Evolutionary conservation across 2,329 filamentous ascomycete species (phyloP).

Genomic region (Emergomyces pasteurianus): DNA sequence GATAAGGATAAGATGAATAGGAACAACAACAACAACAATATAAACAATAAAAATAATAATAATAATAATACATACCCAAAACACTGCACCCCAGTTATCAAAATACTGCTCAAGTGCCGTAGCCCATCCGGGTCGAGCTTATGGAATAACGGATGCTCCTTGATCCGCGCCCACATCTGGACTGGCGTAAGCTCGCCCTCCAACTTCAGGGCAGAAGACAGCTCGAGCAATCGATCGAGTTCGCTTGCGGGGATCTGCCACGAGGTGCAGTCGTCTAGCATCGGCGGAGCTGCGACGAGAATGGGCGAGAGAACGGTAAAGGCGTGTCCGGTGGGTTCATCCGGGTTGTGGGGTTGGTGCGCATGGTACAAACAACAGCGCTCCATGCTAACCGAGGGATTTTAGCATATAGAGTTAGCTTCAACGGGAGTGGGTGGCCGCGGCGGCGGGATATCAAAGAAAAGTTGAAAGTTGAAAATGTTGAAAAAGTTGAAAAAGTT

Average conservation of each 20-base stretch:
- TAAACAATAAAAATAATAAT: background rate
- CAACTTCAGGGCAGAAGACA: slow-evolving; percentile 14
- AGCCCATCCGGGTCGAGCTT: slow-evolving; percentile 19
- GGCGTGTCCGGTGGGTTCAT: slow-evolving; percentile 16
- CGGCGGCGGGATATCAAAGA: too few species aligned
- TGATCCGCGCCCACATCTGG: slow-evolving; percentile 29
- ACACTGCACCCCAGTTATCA: slow-evolving; percentile 25
- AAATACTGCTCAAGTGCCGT: slow-evolving; percentile 15
- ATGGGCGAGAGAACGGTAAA: slow-evolving; percentile 19
- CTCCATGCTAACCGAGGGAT: slow-evolving; percentile 19
- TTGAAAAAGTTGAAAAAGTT: too few species aligned
- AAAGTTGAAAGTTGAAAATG: background rate
- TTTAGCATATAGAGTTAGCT: too few species aligned
- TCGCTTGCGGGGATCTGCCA: slow-evolving; percentile 19
- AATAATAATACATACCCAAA: slow-evolving; percentile 22
- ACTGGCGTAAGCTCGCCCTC: slow-evolving; percentile 29
- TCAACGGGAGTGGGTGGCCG: too few species aligned
- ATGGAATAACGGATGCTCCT: slow-evolving; percentile 21
- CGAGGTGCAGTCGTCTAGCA: slow-evolving; percentile 7
- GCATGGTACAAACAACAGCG: slow-evolving; percentile 17
- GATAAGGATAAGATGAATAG: too few species aligned
- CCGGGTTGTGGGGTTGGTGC: slow-evolving; percentile 5
- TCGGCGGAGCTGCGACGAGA: slow-evolving; percentile 14
- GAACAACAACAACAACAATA: too few species aligned
- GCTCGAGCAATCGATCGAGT: slow-evolving; percentile 17